Percentiles rank a stretch among this genome's conserved stretches.
Evolutionary conservation across 352 stramenopile genomes (phyloP).

Genomic region (Phytophthora podocarpi): DNA sequence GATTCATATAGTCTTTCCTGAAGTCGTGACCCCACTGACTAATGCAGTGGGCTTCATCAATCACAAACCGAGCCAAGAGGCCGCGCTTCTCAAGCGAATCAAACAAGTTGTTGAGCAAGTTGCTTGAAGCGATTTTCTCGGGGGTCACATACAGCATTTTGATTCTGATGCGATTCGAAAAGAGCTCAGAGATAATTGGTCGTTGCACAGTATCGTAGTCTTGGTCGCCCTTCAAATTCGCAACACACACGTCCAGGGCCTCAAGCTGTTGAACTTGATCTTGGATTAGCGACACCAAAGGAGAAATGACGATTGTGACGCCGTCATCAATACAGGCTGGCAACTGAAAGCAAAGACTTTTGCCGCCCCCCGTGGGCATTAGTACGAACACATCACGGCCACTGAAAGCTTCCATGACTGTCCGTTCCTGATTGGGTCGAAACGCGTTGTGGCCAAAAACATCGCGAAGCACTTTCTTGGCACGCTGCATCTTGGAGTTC

Average conservation of each 20-base stretch:
- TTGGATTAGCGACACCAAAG: slow-evolving; percentile 98
- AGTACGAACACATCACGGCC: slow-evolving; percentile 97
- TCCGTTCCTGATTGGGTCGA: slow-evolving; percentile 94
- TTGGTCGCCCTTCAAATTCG: slow-evolving; percentile 86
- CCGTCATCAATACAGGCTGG: slow-evolving; percentile 90
- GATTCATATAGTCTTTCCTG: slow-evolving; percentile 97
- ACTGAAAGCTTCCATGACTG: slow-evolving; percentile 93
- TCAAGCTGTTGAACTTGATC: slow-evolving; percentile 98
- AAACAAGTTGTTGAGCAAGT: slow-evolving; percentile 88
- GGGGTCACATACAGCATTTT: slow-evolving; percentile 99
- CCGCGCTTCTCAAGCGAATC: slow-evolving; percentile 75
- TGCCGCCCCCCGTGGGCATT: slow-evolving; percentile 99
- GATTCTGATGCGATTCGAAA: slow-evolving; percentile 84
- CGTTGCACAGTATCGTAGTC: slow-evolving; percentile 86
- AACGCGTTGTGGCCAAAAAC: slow-evolving; percentile 97
- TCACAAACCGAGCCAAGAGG: slow-evolving; percentile 96
- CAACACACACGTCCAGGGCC: slow-evolving; percentile 91
- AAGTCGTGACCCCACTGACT: slow-evolving; percentile 99
- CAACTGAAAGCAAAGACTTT: slow-evolving; percentile 98
- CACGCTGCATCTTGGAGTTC: slow-evolving; percentile 68
- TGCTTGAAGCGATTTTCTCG: slow-evolving; percentile 95
- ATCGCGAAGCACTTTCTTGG: slow-evolving; percentile 76
- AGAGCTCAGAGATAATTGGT: slow-evolving; percentile 89
- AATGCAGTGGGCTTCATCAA: slow-evolving; percentile 98
- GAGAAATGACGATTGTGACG: slow-evolving; percentile 97